Base-by-base conservation (phyloP, 2,329 filamentous ascomycete species). In the Teratosphaeria viscida region DNA sequence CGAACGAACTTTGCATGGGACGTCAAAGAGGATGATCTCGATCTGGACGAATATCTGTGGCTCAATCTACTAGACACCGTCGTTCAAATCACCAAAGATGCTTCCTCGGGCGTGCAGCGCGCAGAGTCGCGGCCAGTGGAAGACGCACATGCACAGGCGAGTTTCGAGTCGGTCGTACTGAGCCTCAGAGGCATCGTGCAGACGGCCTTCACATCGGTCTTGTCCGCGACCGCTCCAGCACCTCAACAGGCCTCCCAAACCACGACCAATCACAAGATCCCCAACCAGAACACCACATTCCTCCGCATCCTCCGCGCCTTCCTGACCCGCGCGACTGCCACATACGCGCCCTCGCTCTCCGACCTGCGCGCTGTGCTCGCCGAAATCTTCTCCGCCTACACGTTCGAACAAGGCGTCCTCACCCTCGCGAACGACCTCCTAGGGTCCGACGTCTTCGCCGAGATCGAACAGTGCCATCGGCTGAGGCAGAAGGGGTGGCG, bases 381-480 rank as follows among this genome's bases (percentile, higher is more conserved):
- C 0, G 94, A 92, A 12, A 92, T 99, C 59, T 97, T 99, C 75
- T 86, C 92, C 0, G 92, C 94, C 0, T 99, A 99, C 71, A 87
- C 91, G 0, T 96, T 97, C 71, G 94, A 99, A 73, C 89, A 92
- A 72, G 92, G 89, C 0, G 89, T 99, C 16, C 81, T 99, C 23
- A 81, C 83, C 1, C 82, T 99, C 2, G 90, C 94, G 0, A 95
- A 92, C 71, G 82, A 87, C 3, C 85, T 99, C 59, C 80, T 99
- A 0, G 92, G 95, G 63, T 87, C 90, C 65, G 94, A 94, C 68
- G 80, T 96, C 5, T 99, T 97, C 68, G 83, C 88, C 49, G 87
- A 89, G 64, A 90, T 99, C 39, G 80, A 85, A 52, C 83, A 89
- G 65, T 86, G 90, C 5, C 84, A 88, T 7, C 80, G 82, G 58